Evolutionary conservation across 2,329 filamentous ascomycete genomes (phyloP).

Genomic region (Fusarium pininemorale): DNA sequence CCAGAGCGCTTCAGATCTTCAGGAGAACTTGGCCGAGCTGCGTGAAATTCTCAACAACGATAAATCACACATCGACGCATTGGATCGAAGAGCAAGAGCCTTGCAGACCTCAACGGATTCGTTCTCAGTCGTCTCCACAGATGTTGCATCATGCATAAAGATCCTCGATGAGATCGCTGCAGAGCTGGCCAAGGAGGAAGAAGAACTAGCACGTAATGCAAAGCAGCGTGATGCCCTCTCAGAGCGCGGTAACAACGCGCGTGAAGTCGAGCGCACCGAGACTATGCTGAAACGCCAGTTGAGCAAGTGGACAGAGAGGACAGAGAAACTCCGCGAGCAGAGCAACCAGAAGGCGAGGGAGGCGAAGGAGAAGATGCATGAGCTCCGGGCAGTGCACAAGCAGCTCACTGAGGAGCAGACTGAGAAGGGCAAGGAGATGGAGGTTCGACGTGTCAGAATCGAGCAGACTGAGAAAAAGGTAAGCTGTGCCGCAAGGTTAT

Average conservation of each 20-base stretch:
- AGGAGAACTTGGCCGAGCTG: constrained; percentile 82
- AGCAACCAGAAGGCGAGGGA: constrained; percentile 82
- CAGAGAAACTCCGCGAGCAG: constrained; percentile 81
- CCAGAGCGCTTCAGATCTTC: constrained; percentile 85
- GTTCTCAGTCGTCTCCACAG: constrained; percentile 82
- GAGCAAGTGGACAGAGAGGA: constrained; percentile 85
- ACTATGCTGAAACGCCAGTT: constrained; percentile 84
- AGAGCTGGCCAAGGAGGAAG: constrained; percentile 91
- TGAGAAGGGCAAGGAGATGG: constrained; percentile 91
- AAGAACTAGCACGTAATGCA: constrained; percentile 82
- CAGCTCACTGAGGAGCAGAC: constrained; percentile 84
- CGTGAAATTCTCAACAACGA: constrained; percentile 80
- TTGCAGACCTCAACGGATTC: constrained; percentile 92
- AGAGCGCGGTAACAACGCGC: constrained; percentile 87
- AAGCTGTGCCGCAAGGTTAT: constrained; percentile 27
- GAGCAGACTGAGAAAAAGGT: constrained; percentile 99
- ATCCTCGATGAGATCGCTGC: constrained; percentile 85
- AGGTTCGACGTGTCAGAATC: constrained; percentile 89
- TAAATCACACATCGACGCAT: constrained; percentile 83
- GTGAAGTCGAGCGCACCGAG: constrained; percentile 91
- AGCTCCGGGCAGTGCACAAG: constrained; percentile 81
- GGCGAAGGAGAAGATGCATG: constrained; percentile 90
- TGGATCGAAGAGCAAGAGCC: constrained; percentile 88
- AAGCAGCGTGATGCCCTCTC: constrained; percentile 87
- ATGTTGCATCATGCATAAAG: constrained; percentile 88